Evolutionary conservation across 192 early-diverging fungal genomes (phyloP).

Genomic region (Coemansia reversa): DNA sequence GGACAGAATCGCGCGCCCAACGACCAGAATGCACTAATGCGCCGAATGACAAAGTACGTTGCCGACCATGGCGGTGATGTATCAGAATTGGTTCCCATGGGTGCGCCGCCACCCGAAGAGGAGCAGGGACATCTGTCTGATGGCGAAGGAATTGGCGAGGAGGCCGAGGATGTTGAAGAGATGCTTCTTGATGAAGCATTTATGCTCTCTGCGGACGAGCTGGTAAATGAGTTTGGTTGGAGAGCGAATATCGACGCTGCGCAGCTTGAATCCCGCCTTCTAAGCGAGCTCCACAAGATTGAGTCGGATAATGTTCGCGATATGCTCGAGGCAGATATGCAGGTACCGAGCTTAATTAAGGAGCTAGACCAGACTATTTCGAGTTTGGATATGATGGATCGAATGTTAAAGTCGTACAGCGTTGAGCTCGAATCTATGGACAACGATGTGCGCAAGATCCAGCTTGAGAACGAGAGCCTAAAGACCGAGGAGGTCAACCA

Average conservation of each 20-base stretch:
- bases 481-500: conserved; percentile 90
- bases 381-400: conserved; percentile 84
- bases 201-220: conserved; percentile 72
- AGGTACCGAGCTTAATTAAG: conserved; percentile 72
- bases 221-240: conserved; percentile 86
- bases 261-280: conserved; percentile 78
- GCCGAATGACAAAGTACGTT: conserved; percentile 52
- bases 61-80: conserved; percentile 49
- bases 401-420: conserved; percentile 82
- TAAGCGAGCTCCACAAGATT: conserved; percentile 80
- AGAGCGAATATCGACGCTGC: conserved; percentile 83
- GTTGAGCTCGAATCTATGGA: conserved; percentile 91
- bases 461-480: conserved; percentile 85
- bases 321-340: conserved; percentile 88
- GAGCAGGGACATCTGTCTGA: conserved; percentile 5
- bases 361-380: conserved; percentile 82
- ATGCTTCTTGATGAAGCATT: conserved; percentile 64
- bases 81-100: conserved; percentile 45
- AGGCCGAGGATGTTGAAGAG: conserved; percentile 45
- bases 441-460: conserved; percentile 93
- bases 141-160: conserved; percentile 25
- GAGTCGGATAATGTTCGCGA: conserved; percentile 88
- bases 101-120: conserved; percentile 27
- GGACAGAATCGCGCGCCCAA: conserved; percentile 23
- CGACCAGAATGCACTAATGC: conserved; percentile 48